Evolutionary conservation across 129 eudicot genomes (phyloP).

Genomic region (Helianthus annuus): HanXRQr2.0-SUNRISE NC_035445.2:3083401-3083900

Average conservation of each 20-base stretch:
- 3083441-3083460: constrained; percentile 24
- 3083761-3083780: neutral
- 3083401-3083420: constrained; percentile 21
- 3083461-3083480: constrained; percentile 15
- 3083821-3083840: constrained; percentile 7
- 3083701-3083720: neutral
- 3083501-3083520: neutral
- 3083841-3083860: constrained; percentile 17
- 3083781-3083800: neutral
- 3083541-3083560: neutral
- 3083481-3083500: constrained; percentile 31
- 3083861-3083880: neutral
- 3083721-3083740: neutral
- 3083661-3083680: constrained; percentile 22
- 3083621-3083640: constrained; percentile 8
- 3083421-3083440: constrained; percentile 17
- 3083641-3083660: constrained; percentile 19
- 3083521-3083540: neutral
- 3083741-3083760: constrained; percentile 20
- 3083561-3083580: constrained; percentile 29
- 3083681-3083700: constrained; percentile 20
- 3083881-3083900: constrained; percentile 16
- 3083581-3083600: constrained; percentile 20
- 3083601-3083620: constrained; percentile 20
- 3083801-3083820: neutral